Evolutionary conservation across 1,139 yeast genomes (phyloP), one percentile per base, ranked within the genome.

Genomic region (Hansenula sp.): DNA sequence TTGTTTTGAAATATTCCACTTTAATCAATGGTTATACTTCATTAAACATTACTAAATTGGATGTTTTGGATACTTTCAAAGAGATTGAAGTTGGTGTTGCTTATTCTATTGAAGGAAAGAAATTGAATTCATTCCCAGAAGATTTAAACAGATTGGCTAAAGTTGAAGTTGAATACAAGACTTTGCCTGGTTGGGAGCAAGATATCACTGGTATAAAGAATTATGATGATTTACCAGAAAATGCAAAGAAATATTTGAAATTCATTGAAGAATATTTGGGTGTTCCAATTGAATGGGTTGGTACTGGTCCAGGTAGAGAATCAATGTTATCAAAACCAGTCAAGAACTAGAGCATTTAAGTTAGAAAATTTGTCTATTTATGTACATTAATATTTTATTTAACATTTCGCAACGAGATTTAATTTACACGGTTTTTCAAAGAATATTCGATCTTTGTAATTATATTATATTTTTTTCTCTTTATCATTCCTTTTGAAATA

Each of bases 291-390:
- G 87, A 85, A 67, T 93, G 98, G 97, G 93, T 93, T 52, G 99
- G 99, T 63, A 94, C 96, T 47, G 99, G 99, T 51, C 98, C 99
- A 51, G 96, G 90, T 43, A 87, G 99, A 72, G 96, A 81, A 47
- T 79, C 86, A 32, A 85, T 85, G 94, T 72, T 85, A 44, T 62
- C 67, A 49, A 65, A 61, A 45, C 43, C 51, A 31, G 31, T 49
- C 40, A 45, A 28, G 30, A 34, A 35, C 16, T 27, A 17, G 4
- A 12, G 10, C n/a, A n/a, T 13, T n/a, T 12, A 4, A 17, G n/a
- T 29, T 18, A 18, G n/a, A 30, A 30, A 4, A 2, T 25, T 24
- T 35, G 15, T 21, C 13, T 34, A 11, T 16, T 16, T 25, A 25
- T 35, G 38, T 35, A 35, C 27, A 35, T 35, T 35, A 35, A 32